A percentile compares a stretch with the other conserved stretches of the same genome.
These are phyloP conservation scores for Bryum argenteum DNA, from an alignment of 225 moss, liverwort and hornwort species.

Conservation along the genomic window DNA sequence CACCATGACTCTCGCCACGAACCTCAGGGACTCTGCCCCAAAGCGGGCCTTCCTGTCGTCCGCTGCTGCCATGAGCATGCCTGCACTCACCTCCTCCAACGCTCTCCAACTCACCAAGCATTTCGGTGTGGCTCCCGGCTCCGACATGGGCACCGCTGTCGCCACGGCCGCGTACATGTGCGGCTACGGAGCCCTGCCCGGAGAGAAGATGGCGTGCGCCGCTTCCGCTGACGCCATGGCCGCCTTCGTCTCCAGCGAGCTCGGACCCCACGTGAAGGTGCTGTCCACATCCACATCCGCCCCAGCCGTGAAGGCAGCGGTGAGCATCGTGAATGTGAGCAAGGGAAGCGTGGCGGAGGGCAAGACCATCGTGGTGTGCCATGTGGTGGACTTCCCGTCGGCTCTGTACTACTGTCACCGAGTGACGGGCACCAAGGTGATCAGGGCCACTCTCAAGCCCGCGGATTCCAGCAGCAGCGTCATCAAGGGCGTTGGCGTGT, in stretches of 20 bases:
- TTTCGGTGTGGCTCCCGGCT: background rate
- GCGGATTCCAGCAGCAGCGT: background rate
- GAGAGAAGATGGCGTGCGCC: background rate
- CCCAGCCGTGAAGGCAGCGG: background rate
- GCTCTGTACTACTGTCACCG: no score
- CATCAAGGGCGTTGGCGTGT: conserved; percentile 13
- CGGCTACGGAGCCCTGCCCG: background rate
- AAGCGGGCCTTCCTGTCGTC: background rate
- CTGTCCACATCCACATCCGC: background rate
- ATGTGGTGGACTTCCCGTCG: no score
- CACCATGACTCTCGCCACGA: background rate
- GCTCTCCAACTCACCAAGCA: background rate
- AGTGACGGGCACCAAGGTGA: conserved; percentile 23
- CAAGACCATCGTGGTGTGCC: no score
- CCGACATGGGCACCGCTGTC: conserved; percentile 11
- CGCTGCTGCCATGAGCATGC: background rate
- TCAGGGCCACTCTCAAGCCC: conserved; percentile 4
- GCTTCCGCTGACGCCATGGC: background rate
- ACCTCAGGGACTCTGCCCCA: background rate
- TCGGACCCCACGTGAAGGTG: background rate
- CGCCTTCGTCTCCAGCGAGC: background rate
- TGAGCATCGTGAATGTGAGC: background rate
- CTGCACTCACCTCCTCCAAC: background rate
- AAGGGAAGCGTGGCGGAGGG: background rate
- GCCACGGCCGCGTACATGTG: conserved; percentile 1